Percentiles rank a stretch among this genome's conserved stretches.
These are phyloP conservation scores for Boletus edulis DNA, from an alignment of 768 basidiomycete species.

Conservation along the genomic window DNA sequence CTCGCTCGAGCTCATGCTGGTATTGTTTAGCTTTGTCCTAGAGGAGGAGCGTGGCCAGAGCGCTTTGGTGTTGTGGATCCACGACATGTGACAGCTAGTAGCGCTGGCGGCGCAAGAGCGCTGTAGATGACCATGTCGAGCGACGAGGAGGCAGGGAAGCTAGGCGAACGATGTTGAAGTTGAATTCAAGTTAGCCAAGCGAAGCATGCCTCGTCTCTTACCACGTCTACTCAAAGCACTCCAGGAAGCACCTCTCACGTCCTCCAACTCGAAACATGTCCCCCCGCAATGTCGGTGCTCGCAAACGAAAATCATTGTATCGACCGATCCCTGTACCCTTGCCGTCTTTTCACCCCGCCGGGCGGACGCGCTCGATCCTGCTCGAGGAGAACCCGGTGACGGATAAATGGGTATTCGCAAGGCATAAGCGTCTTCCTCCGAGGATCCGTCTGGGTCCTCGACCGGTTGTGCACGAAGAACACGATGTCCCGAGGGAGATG, in stretches of 20 bases:
- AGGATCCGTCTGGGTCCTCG: constrained; percentile 33
- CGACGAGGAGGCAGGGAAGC: background rate
- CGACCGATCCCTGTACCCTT: constrained; percentile 30
- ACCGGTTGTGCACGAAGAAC: constrained; percentile 17
- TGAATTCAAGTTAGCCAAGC: background rate
- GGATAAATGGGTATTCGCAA: constrained; percentile 43
- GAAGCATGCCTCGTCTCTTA: constrained; percentile 66
- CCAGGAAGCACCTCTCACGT: constrained; percentile 24
- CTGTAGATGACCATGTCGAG: background rate
- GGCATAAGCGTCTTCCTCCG: constrained; percentile 60
- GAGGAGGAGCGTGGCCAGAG: constrained; percentile 33
- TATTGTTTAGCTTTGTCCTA: constrained; percentile 20
- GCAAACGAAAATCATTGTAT: constrained; percentile 34
- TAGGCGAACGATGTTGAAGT: too few species aligned
- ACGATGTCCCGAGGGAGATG: constrained; percentile 56
- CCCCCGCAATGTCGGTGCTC: constrained; percentile 4
- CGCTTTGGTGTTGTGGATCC: constrained; percentile 27
- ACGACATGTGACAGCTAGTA: constrained; percentile 21
- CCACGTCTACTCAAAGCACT: constrained; percentile 57
- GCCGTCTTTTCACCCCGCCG: constrained; percentile 44
- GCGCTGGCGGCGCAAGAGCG: background rate
- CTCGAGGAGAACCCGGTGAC: constrained; percentile 60
- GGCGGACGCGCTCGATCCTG: constrained; percentile 57
- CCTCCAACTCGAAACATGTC: constrained; percentile 11
- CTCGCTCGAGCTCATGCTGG: constrained; percentile 13